Base-by-base conservation (phyloP, 208 protist genomes). In the Wallacemonas sp. region DNA sequence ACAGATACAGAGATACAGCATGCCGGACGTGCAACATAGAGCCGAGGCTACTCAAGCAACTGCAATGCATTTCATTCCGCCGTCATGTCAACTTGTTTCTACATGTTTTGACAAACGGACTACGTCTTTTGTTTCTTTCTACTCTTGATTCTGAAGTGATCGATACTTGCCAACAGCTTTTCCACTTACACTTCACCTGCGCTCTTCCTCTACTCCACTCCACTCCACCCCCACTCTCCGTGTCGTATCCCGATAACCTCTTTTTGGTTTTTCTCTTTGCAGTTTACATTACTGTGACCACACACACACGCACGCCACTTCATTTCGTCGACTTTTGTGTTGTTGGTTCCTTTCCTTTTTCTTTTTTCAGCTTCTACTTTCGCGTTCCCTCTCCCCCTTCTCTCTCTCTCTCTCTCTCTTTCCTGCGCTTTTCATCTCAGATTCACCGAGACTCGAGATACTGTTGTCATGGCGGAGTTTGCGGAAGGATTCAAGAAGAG, bases 401-500 rank as follows among this genome's bases (percentile, higher is more conserved):
- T 69, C 31, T 28, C 29, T 44, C n/a, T 45, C 54, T 18, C 44
- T 42, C 29, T 42, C 20, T n/a, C 33, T 42, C 31, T 28, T 29
- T 22, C 26, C 57, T 49, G 0, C 2, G 28, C 55, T 45, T 28
- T 44, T 61, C 5, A 5, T 18, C 31, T 61, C 26, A 33, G 20
- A 44, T 8, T 14, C 36, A 67, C 74, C 57, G 64, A 14, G 14
- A 16, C 7, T 7, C 36, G 36, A 16, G 36, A 7, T 41, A 14
- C 36, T 41, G 36, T 14, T 7, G 36, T 14, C 36, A 67, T 57
- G 48, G 23, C 50, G 4, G 29, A 65, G 3, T 66, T 79, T 26
- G 76, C 79, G 4, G 74, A 82, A 57, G 86, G 89, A 57, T 57
- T 95, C 41, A 95, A 86, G 70, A 59, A 75, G 39, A 67, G 77